Evolutionary conservation across 108 stramenopile genomes (phyloP), one percentile per base, ranked within the genome.

Genomic region (Aurantiochytrium sp.): DNA sequence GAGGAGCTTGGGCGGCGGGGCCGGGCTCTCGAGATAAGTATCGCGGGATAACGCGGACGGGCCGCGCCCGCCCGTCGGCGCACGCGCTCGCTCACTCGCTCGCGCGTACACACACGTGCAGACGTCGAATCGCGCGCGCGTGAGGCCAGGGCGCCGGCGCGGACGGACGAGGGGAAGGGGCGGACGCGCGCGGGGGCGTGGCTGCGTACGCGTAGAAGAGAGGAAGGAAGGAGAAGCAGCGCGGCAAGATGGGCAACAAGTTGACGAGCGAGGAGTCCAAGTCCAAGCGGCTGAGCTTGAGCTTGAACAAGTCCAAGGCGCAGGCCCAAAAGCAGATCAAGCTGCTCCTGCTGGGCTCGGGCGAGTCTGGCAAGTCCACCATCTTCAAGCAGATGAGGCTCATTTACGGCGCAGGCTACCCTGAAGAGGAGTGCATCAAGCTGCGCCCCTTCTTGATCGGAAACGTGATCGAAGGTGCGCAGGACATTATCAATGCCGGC

Each of bases 351-450:
- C 90, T 92, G 5, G 91, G 91, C 28, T 88, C 92, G 1, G 92
- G 92, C 14, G 92, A 92, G 45, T 91, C 91, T 8, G 92, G 92
- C 29, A 92, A 92, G 87, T 88, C 88, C 16, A 92, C 92, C 44
- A 90, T 93, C 88, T 93, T 93, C 90, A 93, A 93, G 90, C 92
- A 93, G 43, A 93, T 93, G 91, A 69, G 60, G 49, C 90, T 93
- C 53, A 42, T 93, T 8, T 90, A 91, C 89, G 92, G 92, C 57
- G n/a, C 43, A 5, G 89, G 90, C 10, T 92, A 90, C 45, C 25
- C 29, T 19, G 89, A 91, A 4, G 72, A 60, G 12, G 92, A 92
- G 45, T 58, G 91, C 6, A 18, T 16, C 4, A 25, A 89, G 45
- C 47, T 53, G 29, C 43, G 59, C 21, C 35, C 87, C 28, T n/a